Evolutionary conservation across 129 eudicot genomes (phyloP), one percentile per base, ranked within the genome.

Genomic region (Artemisia argyi): DNA sequence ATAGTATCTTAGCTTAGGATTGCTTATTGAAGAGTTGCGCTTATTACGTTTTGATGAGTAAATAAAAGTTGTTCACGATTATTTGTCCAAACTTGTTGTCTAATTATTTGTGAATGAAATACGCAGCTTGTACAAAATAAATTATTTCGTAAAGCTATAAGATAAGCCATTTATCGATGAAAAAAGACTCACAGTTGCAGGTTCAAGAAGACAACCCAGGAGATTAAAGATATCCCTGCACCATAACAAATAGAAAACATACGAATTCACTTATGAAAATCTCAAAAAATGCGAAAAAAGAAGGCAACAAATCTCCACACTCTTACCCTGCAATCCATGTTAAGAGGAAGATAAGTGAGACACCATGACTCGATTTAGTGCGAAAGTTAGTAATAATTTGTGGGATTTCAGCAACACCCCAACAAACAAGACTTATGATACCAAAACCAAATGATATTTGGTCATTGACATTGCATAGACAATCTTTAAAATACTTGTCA

Each of bases 381-480:
- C 66, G 71, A 79, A 86, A 86, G 71, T 89, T 89, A 57, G 89
- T 83, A 72, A 86, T 49, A 66, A 89, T 86, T 58, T 86, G 96
- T 20, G 91, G 96, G 83, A 89, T 83, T 80, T 89, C 96, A 11
- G 89, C 91, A 0, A 86, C 80, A 26, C 82, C 87, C 96, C 91
- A 86, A 50, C 84, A 72, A 8, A 81, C 49, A 18, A 89, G 75
- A 35, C 96, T 83, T n/a, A 78, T 65, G 2, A 89, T 66, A 50
- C 96, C 96, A 4, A 86, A 81, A 5, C 68, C 87, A 16, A 89
- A 89, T 0, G 96, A 89, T 20, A 83, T 35, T n/a, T 72, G 71
- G 26, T 86, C 89, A 8, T 60, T 76, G 46, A 76, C 71, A 68
- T 82, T 83, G 76, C 89, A 83, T 3, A 83, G 74, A 65, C 91